Percentiles rank a stretch among this genome's conserved stretches.
Evolutionary conservation across 306 rosid genomes (phyloP).

Genomic region (Malus sylvestris): DNA sequence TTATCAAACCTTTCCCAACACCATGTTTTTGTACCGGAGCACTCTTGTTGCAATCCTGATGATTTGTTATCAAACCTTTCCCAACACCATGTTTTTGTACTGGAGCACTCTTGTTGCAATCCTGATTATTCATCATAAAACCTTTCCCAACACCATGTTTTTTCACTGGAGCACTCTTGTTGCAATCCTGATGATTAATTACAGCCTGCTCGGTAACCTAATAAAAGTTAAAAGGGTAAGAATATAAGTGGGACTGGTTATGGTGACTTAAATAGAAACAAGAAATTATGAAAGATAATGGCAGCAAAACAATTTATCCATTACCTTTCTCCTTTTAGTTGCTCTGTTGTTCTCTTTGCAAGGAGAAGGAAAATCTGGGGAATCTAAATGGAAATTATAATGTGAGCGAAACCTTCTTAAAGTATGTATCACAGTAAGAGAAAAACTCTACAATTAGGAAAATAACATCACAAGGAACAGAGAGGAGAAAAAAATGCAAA

Average conservation of each 20-base stretch:
- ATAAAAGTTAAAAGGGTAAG: not conserved
- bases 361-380: constrained; percentile 25
- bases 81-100: constrained; percentile 74
- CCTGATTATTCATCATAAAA: not conserved
- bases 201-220: constrained; percentile 50
- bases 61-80: not conserved
- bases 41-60: not conserved
- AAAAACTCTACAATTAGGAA: not conserved
- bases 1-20: not conserved
- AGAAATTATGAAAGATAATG: not conserved
- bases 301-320: not conserved
- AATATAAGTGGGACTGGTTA: not conserved
- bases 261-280: not conserved
- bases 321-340: constrained; percentile 62
- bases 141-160: constrained; percentile 68
- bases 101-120: constrained; percentile 17
- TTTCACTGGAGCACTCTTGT: constrained; percentile 26
- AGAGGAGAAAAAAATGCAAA: not conserved
- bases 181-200: constrained; percentile 17
- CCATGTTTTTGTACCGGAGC: not conserved
- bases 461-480: not conserved
- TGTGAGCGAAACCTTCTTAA: constrained; percentile 1
- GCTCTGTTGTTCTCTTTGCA: constrained; percentile 43
- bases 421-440: not conserved
- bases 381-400: constrained; percentile 18